Percentiles rank a stretch among this genome's conserved stretches.
phyloP scores from a whole-genome alignment of 352 stramenopile genomes.

The Hyaloperonospora arabidopsidis region DNA sequence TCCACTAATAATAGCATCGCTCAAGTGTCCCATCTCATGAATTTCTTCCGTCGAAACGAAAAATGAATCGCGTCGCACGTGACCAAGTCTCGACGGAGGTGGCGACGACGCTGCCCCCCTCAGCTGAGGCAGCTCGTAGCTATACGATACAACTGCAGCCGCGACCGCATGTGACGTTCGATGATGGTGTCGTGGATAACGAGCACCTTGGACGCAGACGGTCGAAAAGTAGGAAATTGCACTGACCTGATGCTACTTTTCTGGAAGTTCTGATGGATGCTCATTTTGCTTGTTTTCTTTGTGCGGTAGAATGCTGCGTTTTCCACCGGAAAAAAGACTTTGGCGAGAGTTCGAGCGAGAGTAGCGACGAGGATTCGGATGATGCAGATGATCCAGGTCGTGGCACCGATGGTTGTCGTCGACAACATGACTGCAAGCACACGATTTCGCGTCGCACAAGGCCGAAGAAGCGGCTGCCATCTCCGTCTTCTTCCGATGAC shows the following conservation, averaged over 20 bases:
- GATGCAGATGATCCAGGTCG: slow-evolving; percentile 7
- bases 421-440: slow-evolving; percentile 29
- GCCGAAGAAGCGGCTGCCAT: slow-evolving; percentile 29
- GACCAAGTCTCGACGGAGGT: slow-evolving; percentile 32
- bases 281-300: slow-evolving; percentile 1
- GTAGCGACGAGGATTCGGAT: slow-evolving; percentile 64
- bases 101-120: slow-evolving; percentile 11
- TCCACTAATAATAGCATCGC: too few species aligned
- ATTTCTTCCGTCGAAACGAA: not conserved
- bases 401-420: too few species aligned
- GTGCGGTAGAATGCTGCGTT: slow-evolving; percentile 88
- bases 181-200: slow-evolving; percentile 88
- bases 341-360: slow-evolving; percentile 88
- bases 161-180: slow-evolving; percentile 78
- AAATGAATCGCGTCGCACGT: slow-evolving; percentile 27
- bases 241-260: too few species aligned
- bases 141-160: slow-evolving; percentile 75
- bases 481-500: slow-evolving; percentile 31
- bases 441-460: slow-evolving; percentile 16
- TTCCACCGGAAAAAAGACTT: slow-evolving; percentile 91
- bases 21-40: too few species aligned
- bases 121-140: slow-evolving; percentile 22
- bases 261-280: too few species aligned
- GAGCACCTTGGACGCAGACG: slow-evolving; percentile 87
- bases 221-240: slow-evolving; percentile 85